Evolutionary conservation across 106 monocot species (phyloP).

Genomic region (Platanthera guangdongensis): DNA sequence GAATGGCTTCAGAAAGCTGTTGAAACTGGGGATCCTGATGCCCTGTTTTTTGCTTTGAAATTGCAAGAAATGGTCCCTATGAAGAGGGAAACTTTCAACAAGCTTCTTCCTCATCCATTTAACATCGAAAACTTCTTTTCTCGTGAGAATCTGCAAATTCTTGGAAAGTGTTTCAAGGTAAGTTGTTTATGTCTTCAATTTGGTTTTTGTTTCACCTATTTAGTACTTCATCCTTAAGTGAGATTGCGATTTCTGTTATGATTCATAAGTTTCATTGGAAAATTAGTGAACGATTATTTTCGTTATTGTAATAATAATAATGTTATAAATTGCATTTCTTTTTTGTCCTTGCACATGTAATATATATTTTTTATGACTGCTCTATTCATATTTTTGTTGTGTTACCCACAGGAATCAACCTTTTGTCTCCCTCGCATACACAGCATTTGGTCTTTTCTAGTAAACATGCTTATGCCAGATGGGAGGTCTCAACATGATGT

Average conservation of each 20-base stretch:
- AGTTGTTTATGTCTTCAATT: neutral
- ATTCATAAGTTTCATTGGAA: neutral
- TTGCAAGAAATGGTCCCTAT: constrained; percentile 53
- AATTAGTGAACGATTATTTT: neutral
- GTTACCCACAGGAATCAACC: constrained; percentile 69
- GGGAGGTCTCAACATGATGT: constrained; percentile 24
- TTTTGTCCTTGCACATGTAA: neutral
- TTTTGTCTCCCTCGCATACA: constrained; percentile 89
- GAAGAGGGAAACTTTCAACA: constrained; percentile 34
- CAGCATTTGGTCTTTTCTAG: constrained; percentile 63
- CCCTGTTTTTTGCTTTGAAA: constrained; percentile 75
- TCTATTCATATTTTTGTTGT: too few relatives aligned
- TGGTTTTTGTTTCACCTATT: neutral
- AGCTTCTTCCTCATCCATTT: constrained; percentile 61
- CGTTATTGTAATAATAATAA: neutral
- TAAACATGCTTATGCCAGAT: constrained; percentile 52
- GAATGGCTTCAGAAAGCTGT: constrained; percentile 66
- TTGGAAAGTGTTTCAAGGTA: constrained; percentile 82
- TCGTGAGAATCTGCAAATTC: constrained; percentile 55
- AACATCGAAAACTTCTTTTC: constrained; percentile 59
- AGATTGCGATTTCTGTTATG: neutral
- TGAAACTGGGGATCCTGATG: constrained; percentile 73
- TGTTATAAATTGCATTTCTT: neutral
- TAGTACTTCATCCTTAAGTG: neutral
- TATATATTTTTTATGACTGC: neutral